These are phyloP conservation scores for Danielia reshetovae DNA, from an alignment of 805 yeast species.

Conservation along the genomic window DNA sequence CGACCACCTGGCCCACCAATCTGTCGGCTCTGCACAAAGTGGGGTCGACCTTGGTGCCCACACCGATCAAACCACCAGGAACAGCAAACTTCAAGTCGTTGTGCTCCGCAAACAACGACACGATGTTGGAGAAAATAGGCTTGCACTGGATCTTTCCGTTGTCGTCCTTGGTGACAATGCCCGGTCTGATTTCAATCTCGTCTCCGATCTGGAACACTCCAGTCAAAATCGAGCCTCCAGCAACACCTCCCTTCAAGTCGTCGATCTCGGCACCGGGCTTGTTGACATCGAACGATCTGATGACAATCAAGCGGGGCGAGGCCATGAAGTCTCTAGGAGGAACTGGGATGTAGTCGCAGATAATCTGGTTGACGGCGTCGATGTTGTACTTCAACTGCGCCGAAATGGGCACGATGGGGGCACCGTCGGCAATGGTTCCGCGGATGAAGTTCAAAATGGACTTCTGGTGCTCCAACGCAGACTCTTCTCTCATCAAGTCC, in stretches of 20 bases:
- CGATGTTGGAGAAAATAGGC: conserved; percentile 92
- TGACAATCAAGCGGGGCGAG: conserved; percentile 91
- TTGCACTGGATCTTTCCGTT: conserved; percentile 85
- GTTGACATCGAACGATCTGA: conserved; percentile 97
- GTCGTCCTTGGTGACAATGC: conserved; percentile 95
- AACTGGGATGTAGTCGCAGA: conserved; percentile 92
- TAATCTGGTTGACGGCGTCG: conserved; percentile 96
- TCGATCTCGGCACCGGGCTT: conserved; percentile 98
- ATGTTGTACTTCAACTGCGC: conserved; percentile 98
- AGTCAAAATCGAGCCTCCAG: conserved; percentile 96
- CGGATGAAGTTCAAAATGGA: conserved; percentile 87
- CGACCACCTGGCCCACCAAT: conserved; percentile 98
- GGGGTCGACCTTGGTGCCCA: conserved; percentile 98
- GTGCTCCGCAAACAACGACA: conserved; percentile 94
- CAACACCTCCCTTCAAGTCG: conserved; percentile 99
- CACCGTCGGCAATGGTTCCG: conserved; percentile 99
- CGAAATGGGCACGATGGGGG: conserved; percentile 97
- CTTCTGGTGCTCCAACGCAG: conserved; percentile 93
- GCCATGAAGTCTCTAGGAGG: conserved; percentile 94
- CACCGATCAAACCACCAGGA: conserved; percentile 99
- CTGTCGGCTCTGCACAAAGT: conserved; percentile 99
- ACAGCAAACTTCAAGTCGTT: conserved; percentile 98
- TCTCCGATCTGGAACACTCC: conserved; percentile 98
- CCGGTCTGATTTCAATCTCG: conserved; percentile 98
- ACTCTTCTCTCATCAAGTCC: conserved; percentile 96